Conservation (phyloP, 257 asterid genomes). For the Petrea volubilis region DNA sequence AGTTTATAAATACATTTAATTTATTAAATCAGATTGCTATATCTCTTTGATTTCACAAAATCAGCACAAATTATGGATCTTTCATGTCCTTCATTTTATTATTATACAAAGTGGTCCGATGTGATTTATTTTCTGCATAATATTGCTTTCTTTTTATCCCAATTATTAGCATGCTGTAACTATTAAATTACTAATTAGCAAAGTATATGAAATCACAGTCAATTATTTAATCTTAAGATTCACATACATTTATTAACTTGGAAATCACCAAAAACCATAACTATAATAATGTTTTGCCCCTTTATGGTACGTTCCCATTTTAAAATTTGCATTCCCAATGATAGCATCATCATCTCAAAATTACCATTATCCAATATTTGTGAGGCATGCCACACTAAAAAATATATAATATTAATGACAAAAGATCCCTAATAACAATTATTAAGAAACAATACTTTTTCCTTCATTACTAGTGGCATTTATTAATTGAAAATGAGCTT, state of each 20-base stretch:
- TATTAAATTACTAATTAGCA: background rate
- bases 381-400: too few relatives aligned
- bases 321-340: conserved; percentile 44
- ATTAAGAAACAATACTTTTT: too few relatives aligned
- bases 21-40: too few relatives aligned
- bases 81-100: background rate
- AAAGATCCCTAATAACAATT: too few relatives aligned
- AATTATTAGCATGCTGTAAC: conserved; percentile 14
- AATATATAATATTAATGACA: too few relatives aligned
- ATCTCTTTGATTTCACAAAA: too few relatives aligned
- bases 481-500: too few relatives aligned
- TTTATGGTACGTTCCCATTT: conserved; percentile 38
- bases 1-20: too few relatives aligned
- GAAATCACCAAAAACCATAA: conserved; percentile 30
- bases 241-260: conserved; percentile 33
- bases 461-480: too few relatives aligned
- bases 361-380: background rate
- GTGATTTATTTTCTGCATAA: conserved; percentile 12
- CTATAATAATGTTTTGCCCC: conserved; percentile 21
- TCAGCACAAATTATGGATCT: conserved; percentile 35
- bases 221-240: conserved; percentile 15
- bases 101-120: conserved; percentile 26
- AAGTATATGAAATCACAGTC: background rate
- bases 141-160: background rate
- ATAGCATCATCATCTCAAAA: conserved; percentile 6